Conservation (phyloP, 169 alveolate genomes). For the Eimeria sp. region DNA sequence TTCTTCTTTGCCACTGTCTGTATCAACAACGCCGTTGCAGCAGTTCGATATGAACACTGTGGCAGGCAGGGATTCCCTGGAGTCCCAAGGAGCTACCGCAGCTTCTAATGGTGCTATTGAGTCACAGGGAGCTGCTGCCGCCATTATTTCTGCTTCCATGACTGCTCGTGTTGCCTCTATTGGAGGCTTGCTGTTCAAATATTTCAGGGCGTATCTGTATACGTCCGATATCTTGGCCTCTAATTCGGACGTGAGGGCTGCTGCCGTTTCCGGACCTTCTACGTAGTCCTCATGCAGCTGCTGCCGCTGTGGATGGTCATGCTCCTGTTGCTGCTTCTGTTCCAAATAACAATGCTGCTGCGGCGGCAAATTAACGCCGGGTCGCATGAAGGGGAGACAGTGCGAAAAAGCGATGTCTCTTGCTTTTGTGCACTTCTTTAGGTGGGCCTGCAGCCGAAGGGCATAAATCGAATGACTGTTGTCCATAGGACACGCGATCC, state of each 20-base stretch:
- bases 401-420: slow-evolving; percentile 81
- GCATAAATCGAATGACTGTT: slow-evolving; percentile 52
- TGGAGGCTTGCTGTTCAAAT: neutral
- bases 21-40: neutral
- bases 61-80: slow-evolving; percentile 33
- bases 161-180: neutral
- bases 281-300: slow-evolving; percentile 8
- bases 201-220: slow-evolving; percentile 4
- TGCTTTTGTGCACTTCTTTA: slow-evolving; percentile 78
- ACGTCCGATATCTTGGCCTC: slow-evolving; percentile 32
- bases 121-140: neutral
- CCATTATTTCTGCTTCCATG: neutral
- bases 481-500: slow-evolving; percentile 79
- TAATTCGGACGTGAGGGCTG: slow-evolving; percentile 47
- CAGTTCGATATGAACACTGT: slow-evolving; percentile 11
- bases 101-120: slow-evolving; percentile 7
- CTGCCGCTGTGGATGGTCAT: slow-evolving; percentile 22
- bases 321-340: slow-evolving; percentile 45
- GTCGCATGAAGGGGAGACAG: slow-evolving; percentile 79
- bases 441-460: slow-evolving; percentile 61
- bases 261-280: slow-evolving; percentile 33
- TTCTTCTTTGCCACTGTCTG: neutral
- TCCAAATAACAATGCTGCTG: neutral
- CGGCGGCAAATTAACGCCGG: slow-evolving; percentile 67
- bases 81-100: slow-evolving; percentile 22